Percentiles rank a stretch among this genome's conserved stretches.
Evolutionary conservation across 441 rosid species (phyloP).

Genomic region (Eugenia klotzschiana): DNA sequence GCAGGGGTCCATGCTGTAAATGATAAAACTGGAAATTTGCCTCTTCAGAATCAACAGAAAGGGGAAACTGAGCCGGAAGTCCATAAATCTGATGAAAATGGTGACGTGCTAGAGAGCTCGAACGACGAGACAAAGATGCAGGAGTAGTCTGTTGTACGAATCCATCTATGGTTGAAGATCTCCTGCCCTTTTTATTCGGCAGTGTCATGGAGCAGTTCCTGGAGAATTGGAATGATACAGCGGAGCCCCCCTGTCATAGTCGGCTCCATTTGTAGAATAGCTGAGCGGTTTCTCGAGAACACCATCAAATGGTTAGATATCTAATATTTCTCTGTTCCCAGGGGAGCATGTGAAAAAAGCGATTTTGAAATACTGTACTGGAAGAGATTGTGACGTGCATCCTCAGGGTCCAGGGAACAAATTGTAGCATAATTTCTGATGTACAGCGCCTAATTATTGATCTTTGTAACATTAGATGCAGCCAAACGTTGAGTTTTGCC

Average conservation of each 20-base stretch:
- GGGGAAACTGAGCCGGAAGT: not conserved
- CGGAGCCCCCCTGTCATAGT: not conserved
- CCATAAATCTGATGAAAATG: not conserved
- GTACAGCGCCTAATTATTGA: not conserved
- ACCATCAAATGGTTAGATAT: not conserved
- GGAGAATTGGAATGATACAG: not conserved
- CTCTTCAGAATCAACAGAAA: not conserved
- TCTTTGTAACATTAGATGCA: not conserved
- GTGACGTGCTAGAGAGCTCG: not conserved
- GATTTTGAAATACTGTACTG: not conserved
- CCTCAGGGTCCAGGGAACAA: not conserved
- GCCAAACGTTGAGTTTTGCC: not conserved
- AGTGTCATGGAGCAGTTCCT: not conserved
- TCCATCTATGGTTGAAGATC: not conserved
- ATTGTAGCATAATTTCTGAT: not conserved
- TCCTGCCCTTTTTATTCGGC: not conserved
- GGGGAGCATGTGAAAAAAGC: not conserved
- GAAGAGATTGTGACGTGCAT: not conserved
- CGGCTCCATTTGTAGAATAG: not conserved
- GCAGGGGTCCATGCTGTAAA: constrained; percentile 13
- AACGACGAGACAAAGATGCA: constrained; percentile 5
- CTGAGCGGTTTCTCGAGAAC: not conserved
- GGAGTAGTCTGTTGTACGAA: not conserved
- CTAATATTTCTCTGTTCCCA: not conserved
- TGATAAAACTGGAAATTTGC: constrained; percentile 16